These are phyloP conservation scores for Amphibolis antarctica DNA, from an alignment of 106 monocot species.

Conservation along the genomic window DNA sequence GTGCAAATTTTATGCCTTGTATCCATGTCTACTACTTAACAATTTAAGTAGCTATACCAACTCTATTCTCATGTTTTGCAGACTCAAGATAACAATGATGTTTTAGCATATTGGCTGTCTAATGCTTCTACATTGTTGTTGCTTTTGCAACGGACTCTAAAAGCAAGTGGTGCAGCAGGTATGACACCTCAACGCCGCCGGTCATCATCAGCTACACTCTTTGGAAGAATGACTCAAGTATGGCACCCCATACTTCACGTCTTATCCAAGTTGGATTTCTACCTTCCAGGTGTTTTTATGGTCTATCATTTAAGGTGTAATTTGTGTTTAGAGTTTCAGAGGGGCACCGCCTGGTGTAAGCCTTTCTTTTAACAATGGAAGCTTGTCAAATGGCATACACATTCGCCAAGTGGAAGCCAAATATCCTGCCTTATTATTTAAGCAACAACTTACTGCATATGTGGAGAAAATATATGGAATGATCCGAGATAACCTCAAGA, in stretches of 20 bases:
- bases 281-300: background rate
- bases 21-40: background rate
- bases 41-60: background rate
- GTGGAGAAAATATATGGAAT: slow-evolving; percentile 99
- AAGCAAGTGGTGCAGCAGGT: slow-evolving; percentile 90
- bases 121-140: slow-evolving; percentile 86
- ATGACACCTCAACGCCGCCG: slow-evolving; percentile 79
- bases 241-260: background rate
- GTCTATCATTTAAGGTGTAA: background rate
- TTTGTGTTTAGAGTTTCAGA: slow-evolving; percentile 68
- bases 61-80: slow-evolving; percentile 15
- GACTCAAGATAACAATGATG: slow-evolving; percentile 95
- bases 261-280: background rate
- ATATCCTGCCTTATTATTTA: slow-evolving; percentile 94
- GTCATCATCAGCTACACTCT: slow-evolving; percentile 71
- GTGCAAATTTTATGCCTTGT: slow-evolving; percentile 24
- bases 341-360: slow-evolving; percentile 83
- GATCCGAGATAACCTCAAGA: slow-evolving; percentile 98
- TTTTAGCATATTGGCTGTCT: slow-evolving; percentile 95
- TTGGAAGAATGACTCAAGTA: slow-evolving; percentile 97
- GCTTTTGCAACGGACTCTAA: slow-evolving; percentile 85
- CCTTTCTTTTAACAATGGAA: slow-evolving; percentile 71
- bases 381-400: slow-evolving; percentile 48
- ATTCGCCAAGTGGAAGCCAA: slow-evolving; percentile 94
- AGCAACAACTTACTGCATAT: slow-evolving; percentile 98